A percentile compares a stretch with the other conserved stretches of the same genome.
These are phyloP conservation scores for Mangifera indica DNA, from an alignment of 345 rosid species.

Conservation along the genomic window DNA sequence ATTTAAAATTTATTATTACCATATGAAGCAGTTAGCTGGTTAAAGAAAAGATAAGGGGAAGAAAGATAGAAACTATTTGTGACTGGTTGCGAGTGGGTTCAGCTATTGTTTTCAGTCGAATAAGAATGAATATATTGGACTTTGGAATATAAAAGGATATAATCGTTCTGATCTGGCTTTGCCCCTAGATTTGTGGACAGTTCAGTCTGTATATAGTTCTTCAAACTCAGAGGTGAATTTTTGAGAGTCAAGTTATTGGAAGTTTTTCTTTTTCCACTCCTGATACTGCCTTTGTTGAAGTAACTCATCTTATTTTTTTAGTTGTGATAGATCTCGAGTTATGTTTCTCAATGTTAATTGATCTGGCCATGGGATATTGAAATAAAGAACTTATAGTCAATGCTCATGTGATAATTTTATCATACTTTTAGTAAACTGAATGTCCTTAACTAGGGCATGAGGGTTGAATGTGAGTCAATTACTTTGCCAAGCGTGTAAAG, in stretches of 20 bases:
- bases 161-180: background rate
- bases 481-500: background rate
- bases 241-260: background rate
- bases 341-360: too few relatives aligned
- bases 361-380: background rate
- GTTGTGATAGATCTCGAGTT: background rate
- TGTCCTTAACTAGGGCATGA: background rate
- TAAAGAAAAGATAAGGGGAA: background rate
- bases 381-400: background rate
- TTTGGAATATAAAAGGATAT: background rate
- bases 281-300: background rate
- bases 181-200: background rate
- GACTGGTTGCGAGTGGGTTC: too few relatives aligned
- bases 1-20: background rate
- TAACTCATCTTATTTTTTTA: too few relatives aligned
- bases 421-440: background rate
- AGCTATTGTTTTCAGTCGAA: too few relatives aligned
- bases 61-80: background rate
- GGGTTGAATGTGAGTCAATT: background rate
- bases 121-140: background rate
- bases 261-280: conserved; percentile 1
- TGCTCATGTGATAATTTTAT: background rate
- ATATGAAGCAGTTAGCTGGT: background rate
- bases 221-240: background rate
- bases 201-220: background rate